Percentiles rank a stretch among this genome's conserved stretches.
Evolutionary conservation across 495 filamentous ascomycete genomes (phyloP).

Genomic region (Letharia lupina): DNA sequence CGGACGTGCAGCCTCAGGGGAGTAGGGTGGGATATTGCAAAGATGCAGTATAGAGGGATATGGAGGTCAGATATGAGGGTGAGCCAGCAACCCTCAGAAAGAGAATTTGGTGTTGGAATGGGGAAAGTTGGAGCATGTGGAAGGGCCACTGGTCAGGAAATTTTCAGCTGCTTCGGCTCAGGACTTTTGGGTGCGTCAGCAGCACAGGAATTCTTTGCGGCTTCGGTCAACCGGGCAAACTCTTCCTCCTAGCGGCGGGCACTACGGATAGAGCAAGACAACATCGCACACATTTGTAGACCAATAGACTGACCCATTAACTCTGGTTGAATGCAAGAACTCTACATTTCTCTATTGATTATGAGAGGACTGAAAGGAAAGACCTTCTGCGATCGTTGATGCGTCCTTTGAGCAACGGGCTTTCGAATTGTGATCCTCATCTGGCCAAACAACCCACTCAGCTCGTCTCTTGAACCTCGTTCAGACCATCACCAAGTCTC

Average conservation of each 20-base stretch:
- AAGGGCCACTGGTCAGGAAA: constrained; percentile 3
- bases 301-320: background rate
- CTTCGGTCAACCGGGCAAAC: background rate
- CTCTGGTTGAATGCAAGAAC: background rate
- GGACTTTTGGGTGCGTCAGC: background rate
- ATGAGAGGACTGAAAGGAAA: background rate
- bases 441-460: background rate
- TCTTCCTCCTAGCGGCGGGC: background rate
- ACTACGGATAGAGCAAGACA: background rate
- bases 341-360: background rate
- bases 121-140: background rate
- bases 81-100: constrained; percentile 11
- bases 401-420: background rate
- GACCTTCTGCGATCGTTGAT: background rate
- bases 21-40: background rate
- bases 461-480: background rate
- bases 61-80: background rate
- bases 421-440: background rate
- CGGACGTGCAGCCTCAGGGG: background rate
- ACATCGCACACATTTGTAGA: background rate
- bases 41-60: background rate
- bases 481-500: background rate
- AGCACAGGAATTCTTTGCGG: background rate
- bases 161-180: constrained; percentile 6
- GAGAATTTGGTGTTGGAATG: background rate